Evolutionary conservation across 495 filamentous ascomycete genomes (phyloP).

Genomic region (Amniculicola lignicola): DNA sequence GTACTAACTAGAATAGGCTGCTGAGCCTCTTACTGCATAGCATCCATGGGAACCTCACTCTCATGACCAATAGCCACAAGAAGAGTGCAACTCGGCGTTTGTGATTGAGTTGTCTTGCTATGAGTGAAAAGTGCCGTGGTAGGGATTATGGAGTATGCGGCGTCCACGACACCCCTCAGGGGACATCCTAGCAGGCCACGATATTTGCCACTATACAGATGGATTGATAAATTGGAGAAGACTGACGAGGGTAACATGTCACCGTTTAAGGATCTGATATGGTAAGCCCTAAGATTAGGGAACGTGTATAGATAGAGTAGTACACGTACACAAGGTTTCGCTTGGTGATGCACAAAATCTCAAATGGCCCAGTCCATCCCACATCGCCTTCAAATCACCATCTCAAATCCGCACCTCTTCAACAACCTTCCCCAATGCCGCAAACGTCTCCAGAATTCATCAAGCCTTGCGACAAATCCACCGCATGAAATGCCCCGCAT

Average conservation of each 20-base stretch:
- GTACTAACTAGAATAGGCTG: too few species aligned
- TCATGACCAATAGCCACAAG: constrained; percentile 2
- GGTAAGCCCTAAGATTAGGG: too few species aligned
- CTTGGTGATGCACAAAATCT: neutral
- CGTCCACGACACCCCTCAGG: neutral
- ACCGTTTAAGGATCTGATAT: too few species aligned
- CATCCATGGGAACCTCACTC: neutral
- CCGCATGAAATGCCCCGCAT: neutral
- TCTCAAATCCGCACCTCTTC: too few species aligned
- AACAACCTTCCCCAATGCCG: neutral
- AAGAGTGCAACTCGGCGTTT: neutral
- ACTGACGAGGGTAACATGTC: neutral
- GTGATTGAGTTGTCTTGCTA: constrained; percentile 8
- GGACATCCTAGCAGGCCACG: neutral
- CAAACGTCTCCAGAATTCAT: neutral
- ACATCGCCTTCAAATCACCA: neutral
- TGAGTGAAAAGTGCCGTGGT: neutral
- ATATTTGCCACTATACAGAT: constrained; percentile 22
- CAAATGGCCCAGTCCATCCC: neutral
- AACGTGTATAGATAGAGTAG: too few species aligned
- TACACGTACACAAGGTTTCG: neutral
- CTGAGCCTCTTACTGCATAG: neutral
- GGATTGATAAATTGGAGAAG: neutral
- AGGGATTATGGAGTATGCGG: neutral
- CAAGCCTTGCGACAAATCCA: neutral